phyloP scores from a whole-genome alignment of 768 basidiomycete species.

The Pisolithus marmoratus region DNA sequence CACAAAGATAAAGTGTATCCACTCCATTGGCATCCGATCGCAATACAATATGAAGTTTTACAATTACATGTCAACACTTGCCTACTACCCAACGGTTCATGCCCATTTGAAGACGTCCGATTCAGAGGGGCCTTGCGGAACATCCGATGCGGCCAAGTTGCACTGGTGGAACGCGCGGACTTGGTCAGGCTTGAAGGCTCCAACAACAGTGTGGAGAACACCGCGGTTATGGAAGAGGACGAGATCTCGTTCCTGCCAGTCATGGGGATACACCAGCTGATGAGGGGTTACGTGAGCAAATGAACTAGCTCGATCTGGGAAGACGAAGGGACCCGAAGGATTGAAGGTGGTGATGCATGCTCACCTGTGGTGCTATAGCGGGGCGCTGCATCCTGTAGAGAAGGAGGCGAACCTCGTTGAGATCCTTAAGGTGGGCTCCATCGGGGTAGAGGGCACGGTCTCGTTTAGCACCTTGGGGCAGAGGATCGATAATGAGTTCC shows the following conservation, averaged over 20 bases:
- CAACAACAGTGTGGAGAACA: constrained; percentile 61
- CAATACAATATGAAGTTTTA: background rate
- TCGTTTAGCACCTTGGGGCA: constrained; percentile 53
- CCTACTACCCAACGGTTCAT: constrained; percentile 16
- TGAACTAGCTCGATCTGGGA: background rate
- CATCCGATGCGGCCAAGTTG: constrained; percentile 50
- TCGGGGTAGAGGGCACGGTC: constrained; percentile 76
- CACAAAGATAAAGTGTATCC: background rate
- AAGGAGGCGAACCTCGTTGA: constrained; percentile 64
- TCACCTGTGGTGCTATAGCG: constrained; percentile 72
- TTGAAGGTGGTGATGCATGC: background rate
- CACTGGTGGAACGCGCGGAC: constrained; percentile 51
- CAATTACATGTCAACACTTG: background rate
- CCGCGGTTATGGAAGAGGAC: constrained; percentile 74
- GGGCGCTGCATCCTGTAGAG: constrained; percentile 87
- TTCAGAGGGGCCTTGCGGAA: constrained; percentile 41
- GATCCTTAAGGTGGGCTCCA: constrained; percentile 69
- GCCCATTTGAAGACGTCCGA: constrained; percentile 42
- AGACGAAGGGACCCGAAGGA: background rate
- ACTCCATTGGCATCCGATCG: background rate
- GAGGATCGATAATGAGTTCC: constrained; percentile 66
- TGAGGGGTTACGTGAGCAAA: background rate
- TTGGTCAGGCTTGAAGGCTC: constrained; percentile 48
- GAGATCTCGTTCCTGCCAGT: constrained; percentile 68
- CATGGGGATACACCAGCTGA: constrained; percentile 81